Base-by-base conservation (phyloP, 73 alveolate genomes). In the Paramecium sonneborni region DNA sequence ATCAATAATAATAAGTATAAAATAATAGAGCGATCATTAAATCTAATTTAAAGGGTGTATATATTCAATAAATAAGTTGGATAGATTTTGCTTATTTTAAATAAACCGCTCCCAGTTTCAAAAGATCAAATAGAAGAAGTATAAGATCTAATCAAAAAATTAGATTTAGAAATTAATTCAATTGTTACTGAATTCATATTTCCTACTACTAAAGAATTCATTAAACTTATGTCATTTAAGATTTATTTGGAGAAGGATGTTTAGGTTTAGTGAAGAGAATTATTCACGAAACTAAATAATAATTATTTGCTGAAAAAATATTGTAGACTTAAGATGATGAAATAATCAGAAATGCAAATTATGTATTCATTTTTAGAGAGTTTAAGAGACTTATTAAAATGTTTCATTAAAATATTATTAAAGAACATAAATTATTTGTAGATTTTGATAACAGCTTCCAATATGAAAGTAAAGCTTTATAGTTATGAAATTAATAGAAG, bases 201-300 rank as follows among this genome's bases (percentile, higher is more conserved):
- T 35, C 57, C 57, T 0, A 35, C 11, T 72, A 72, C 86, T 8
- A 72, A 35, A 72, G 86, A 34, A 72, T 72, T 72, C 35, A 72
- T 15, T 1, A 72, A 2, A 21, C 30, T 28, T 72, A 72, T 37
- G 57, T 11, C 1, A 14, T 72, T 3, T 37, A 10, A 57, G 93
- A 86, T 26, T 23, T 58, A 9, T 58, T 86, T 26, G 93, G 93
- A 12, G 93, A 86, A 38, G 93, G 93, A 6, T 86, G 93, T 67
- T 52, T 86, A 34, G 93, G 93, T 5, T 86, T 86, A 39, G 93
- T 86, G 1, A 86, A 86, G 46, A 57, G 43, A 23, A 72, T 86
- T 11, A 55, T 72, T 38, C 85, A 86, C 6, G 62, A 41, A 6
- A 39, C 39, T 4, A 86, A 88, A 30, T 67, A 72, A 26, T 20